Conservation (phyloP, 192 early-diverging fungal species). For the Coemansia reversa region DNA sequence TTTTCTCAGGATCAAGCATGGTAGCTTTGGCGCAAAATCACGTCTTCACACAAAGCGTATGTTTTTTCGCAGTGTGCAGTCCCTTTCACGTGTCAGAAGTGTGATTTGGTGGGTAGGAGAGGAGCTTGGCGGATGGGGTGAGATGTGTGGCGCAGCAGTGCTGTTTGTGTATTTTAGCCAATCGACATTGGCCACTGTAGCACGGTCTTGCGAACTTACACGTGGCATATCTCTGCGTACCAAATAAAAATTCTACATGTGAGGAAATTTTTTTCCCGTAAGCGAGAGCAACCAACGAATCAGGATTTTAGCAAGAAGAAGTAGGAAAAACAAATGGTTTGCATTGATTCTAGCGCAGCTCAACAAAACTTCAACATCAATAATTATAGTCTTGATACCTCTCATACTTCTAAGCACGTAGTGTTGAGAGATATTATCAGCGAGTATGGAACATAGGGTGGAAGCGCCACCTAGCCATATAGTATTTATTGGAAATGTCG, state of each 20-base stretch:
- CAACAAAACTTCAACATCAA: background rate
- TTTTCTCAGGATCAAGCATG: background rate
- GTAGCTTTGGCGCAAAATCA: background rate
- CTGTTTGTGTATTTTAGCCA: background rate
- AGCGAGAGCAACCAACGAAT: background rate
- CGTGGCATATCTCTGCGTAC: too few relatives aligned
- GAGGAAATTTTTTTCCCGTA: background rate
- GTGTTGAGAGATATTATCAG: background rate
- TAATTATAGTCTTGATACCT: background rate
- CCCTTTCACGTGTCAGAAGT: conserved; percentile 1
- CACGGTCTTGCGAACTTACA: background rate
- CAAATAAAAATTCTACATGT: background rate
- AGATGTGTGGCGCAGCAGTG: background rate
- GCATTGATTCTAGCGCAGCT: background rate
- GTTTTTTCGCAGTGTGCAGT: background rate
- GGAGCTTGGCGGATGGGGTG: background rate
- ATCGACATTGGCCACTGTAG: background rate
- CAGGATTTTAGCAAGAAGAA: background rate
- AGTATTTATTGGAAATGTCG: conserved; percentile 74
- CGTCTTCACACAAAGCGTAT: background rate
- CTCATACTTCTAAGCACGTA: background rate
- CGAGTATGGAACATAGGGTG: conserved; percentile 28
- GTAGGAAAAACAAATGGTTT: background rate
- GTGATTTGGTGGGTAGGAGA: background rate
- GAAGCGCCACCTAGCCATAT: conserved; percentile 38